These are phyloP conservation scores for Grifola frondosa DNA, from an alignment of 1,284 basidiomycete genomes.

Conservation along the genomic window DNA sequence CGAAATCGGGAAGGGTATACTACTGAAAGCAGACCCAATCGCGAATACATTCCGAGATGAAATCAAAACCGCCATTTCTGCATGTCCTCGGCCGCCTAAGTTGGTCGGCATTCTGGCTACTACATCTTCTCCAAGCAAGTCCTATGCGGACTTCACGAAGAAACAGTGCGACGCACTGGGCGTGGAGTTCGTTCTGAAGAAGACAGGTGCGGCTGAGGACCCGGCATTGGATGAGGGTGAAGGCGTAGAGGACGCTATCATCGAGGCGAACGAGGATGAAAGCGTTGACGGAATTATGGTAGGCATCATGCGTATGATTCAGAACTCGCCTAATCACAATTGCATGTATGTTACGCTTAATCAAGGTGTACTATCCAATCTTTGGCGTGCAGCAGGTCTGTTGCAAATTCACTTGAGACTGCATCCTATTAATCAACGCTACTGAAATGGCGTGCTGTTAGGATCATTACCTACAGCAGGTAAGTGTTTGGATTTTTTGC, in stretches of 20 bases:
- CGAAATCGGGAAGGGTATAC: conserved; percentile 71
- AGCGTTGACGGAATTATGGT: conserved; percentile 96
- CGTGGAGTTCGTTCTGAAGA: conserved; percentile 81
- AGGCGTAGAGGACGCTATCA: conserved; percentile 91
- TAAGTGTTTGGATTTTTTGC: conserved; percentile 27
- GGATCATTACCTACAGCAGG: conserved; percentile 96
- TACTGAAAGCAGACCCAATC: conserved; percentile 74
- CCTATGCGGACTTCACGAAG: conserved; percentile 92
- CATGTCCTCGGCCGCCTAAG: conserved; percentile 55
- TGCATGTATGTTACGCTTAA: conserved; percentile 4
- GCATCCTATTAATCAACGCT: not conserved
- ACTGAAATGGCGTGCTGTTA: conserved; percentile 34
- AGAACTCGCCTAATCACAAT: conserved; percentile 10
- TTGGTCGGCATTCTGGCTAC: conserved; percentile 94
- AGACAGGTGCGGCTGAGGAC: conserved; percentile 66
- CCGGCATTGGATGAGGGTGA: conserved; percentile 52
- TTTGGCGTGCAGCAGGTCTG: conserved; percentile 82
- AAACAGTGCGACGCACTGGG: conserved; percentile 90
- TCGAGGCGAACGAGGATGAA: conserved; percentile 89
- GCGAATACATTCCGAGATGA: conserved; percentile 69
- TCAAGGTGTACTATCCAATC: conserved; percentile 90
- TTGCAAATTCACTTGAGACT: conserved; percentile 13
- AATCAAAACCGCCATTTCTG: conserved; percentile 50
- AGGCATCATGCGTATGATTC: conserved; percentile 23
- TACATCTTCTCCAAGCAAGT: conserved; percentile 81